phyloP scores from a whole-genome alignment of 208 protist genomes.

The Tritrichomonas foetus region DNA sequence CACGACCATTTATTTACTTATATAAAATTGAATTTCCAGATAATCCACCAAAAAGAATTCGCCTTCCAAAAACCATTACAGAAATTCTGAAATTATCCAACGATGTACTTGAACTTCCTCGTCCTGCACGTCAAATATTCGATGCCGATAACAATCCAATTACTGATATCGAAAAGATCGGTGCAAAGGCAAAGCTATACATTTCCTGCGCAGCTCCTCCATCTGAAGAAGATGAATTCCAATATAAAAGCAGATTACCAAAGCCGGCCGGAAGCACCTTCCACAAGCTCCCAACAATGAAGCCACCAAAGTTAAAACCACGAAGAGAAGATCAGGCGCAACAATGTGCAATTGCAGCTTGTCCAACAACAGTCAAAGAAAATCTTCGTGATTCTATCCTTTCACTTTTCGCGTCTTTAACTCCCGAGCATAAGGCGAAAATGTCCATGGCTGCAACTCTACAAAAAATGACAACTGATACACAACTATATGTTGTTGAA shows the following conservation, averaged over 20 bases:
- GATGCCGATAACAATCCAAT: neutral
- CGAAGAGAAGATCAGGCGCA: neutral
- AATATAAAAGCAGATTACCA: neutral
- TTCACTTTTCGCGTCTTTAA: neutral
- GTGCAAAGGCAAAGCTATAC: neutral
- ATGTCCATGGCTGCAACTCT: neutral
- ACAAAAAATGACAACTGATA: neutral
- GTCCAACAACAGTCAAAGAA: neutral
- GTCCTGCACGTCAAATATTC: neutral
- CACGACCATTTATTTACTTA: neutral
- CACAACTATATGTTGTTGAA: neutral
- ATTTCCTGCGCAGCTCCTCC: neutral
- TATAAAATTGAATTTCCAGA: slow-evolving; percentile 23
- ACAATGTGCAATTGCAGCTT: neutral
- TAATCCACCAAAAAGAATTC: neutral
- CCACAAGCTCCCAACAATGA: too few relatives aligned
- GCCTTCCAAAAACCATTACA: neutral
- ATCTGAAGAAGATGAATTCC: neutral
- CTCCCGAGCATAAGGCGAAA: neutral
- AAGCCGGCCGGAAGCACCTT: too few relatives aligned
- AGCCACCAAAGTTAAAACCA: too few relatives aligned
- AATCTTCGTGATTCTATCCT: neutral
- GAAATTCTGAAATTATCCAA: neutral
- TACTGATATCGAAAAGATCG: neutral
- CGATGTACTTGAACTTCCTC: neutral